These are phyloP conservation scores for Vanrija sp. DNA, from an alignment of 1,284 basidiomycete genomes.

Conservation along the genomic window DNA sequence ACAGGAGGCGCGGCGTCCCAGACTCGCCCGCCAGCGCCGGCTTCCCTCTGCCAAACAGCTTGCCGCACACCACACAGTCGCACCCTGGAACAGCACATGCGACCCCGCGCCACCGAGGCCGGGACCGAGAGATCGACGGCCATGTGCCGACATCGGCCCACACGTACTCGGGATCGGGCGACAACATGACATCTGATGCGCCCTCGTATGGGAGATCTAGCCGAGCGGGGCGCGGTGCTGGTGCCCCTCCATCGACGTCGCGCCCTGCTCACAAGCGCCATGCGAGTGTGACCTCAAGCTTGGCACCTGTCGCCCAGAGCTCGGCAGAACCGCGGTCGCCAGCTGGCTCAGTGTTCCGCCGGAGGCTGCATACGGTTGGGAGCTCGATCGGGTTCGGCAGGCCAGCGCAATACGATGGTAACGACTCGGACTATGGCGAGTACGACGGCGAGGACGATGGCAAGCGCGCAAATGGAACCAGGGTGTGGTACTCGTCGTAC, in stretches of 20 bases:
- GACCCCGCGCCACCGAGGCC: too few species aligned
- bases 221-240: too few species aligned
- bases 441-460: constrained; percentile 51
- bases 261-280: too few species aligned
- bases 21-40: constrained; percentile 5
- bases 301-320: constrained; percentile 3
- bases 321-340: constrained; percentile 14
- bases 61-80: too few species aligned
- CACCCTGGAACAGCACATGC: too few species aligned
- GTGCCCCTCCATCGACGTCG: too few species aligned
- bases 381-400: constrained; percentile 35
- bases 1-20: not conserved
- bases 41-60: constrained; percentile 4
- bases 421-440: constrained; percentile 17
- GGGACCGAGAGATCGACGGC: too few species aligned
- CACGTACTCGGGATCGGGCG: too few species aligned
- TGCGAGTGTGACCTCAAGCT: constrained; percentile 3
- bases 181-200: too few species aligned
- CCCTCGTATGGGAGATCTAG: too few species aligned
- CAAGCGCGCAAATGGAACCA: constrained; percentile 69
- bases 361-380: constrained; percentile 26
- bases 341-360: constrained; percentile 25
- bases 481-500: constrained; percentile 79
- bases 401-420: constrained; percentile 25
- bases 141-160: too few species aligned